These are phyloP conservation scores for Pelargonium cotyledonis DNA, from an alignment of 441 rosid species.

Conservation along the genomic window DNA sequence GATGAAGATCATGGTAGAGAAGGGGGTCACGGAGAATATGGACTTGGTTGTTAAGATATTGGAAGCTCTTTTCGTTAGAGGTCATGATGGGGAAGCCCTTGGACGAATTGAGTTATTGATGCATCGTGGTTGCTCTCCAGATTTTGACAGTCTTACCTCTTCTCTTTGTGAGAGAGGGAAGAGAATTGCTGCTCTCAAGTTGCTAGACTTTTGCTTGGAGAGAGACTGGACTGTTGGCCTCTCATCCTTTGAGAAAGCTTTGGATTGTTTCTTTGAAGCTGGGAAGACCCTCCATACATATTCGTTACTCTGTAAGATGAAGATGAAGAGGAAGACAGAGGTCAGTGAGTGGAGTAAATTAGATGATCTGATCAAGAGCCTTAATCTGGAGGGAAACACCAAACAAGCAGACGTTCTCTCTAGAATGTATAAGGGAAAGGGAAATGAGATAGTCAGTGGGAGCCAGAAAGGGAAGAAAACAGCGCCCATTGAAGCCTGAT, in stretches of 20 bases:
- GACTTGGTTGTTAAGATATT: constrained; percentile 69
- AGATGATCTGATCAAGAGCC: constrained; percentile 63
- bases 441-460: constrained; percentile 28
- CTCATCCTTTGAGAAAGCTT: constrained; percentile 70
- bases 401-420: constrained; percentile 89
- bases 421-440: constrained; percentile 45
- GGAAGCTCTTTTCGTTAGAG: constrained; percentile 81
- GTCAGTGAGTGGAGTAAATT: constrained; percentile 58
- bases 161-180: constrained; percentile 69
- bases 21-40: constrained; percentile 65
- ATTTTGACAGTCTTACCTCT: constrained; percentile 58
- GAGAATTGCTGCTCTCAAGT: constrained; percentile 74
- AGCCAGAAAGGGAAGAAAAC: constrained; percentile 38
- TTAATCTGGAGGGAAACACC: constrained; percentile 74
- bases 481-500: constrained; percentile 20
- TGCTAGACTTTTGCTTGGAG: constrained; percentile 68
- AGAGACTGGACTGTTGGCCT: constrained; percentile 53
- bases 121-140: constrained; percentile 42
- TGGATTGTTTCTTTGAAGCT: constrained; percentile 67
- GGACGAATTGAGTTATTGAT: constrained; percentile 76
- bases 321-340: constrained; percentile 54
- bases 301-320: constrained; percentile 70
- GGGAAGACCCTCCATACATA: constrained; percentile 94
- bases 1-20: constrained; percentile 81
- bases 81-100: constrained; percentile 88